phyloP scores from a whole-genome alignment of 2,329 filamentous ascomycete genomes.

The Neopestalotiopsis rosae region DNA sequence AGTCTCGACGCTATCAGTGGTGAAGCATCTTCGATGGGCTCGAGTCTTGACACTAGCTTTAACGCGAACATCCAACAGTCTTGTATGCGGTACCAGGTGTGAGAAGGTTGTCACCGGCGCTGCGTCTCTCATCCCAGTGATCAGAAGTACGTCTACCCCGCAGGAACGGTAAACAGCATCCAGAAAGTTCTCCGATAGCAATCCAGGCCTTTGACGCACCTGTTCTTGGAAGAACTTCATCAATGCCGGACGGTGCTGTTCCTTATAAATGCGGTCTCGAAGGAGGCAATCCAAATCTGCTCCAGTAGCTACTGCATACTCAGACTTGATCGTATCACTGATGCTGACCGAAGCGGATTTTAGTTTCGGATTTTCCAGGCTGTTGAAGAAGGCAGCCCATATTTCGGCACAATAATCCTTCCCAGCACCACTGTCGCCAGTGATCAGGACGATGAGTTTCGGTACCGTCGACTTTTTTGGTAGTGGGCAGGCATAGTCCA shows the following conservation, averaged over 20 bases:
- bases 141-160: slow-evolving; percentile 59
- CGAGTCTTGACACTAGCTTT: slow-evolving; percentile 41
- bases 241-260: slow-evolving; percentile 59
- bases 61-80: slow-evolving; percentile 58
- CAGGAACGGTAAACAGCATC: slow-evolving; percentile 44
- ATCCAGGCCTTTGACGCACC: slow-evolving; percentile 44
- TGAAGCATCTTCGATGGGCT: slow-evolving; percentile 39
- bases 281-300: slow-evolving; percentile 55
- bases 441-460: slow-evolving; percentile 62
- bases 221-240: slow-evolving; percentile 56
- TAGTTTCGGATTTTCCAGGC: slow-evolving; percentile 33
- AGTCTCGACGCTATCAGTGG: slow-evolving; percentile 18
- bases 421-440: slow-evolving; percentile 56
- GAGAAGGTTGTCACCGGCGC: too few relatives aligned
- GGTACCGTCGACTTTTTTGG: slow-evolving; percentile 39
- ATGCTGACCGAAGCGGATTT: slow-evolving; percentile 55
- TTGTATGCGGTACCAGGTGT: slow-evolving; percentile 56
- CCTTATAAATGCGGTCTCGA: slow-evolving; percentile 63
- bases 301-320: slow-evolving; percentile 57
- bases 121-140: slow-evolving; percentile 68
- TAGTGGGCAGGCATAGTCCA: slow-evolving; percentile 62
- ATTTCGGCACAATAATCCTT: too few relatives aligned
- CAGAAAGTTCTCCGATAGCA: slow-evolving; percentile 59
- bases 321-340: slow-evolving; percentile 61
- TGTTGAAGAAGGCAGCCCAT: slow-evolving; percentile 52